Conservation (phyloP, 805 yeast genomes). For the Clavispora carvajalis region DNA sequence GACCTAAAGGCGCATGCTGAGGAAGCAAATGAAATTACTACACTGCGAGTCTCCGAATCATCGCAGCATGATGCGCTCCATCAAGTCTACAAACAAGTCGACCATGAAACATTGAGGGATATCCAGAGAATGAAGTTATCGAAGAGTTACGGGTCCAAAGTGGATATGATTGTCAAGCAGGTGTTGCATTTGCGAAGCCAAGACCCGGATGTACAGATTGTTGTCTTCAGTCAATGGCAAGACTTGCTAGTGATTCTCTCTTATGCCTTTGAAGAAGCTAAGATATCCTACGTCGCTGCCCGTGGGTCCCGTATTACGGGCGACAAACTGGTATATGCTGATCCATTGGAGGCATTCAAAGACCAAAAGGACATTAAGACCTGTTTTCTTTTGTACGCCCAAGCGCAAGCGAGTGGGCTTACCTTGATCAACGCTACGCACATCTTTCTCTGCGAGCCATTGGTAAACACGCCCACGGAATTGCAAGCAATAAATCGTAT, state of each 20-base stretch:
- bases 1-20: conserved; percentile 45
- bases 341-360: conserved; percentile 52
- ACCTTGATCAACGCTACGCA: conserved; percentile 90
- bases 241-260: conserved; percentile 65
- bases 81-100: conserved; percentile 41
- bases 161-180: conserved; percentile 76
- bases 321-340: conserved; percentile 1
- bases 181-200: conserved; percentile 54
- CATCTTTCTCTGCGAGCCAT: conserved; percentile 87
- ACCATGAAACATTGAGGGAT: conserved; percentile 35
- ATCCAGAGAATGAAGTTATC: conserved; percentile 35
- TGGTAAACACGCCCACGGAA: conserved; percentile 82
- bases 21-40: conserved; percentile 18
- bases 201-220: conserved; percentile 67
- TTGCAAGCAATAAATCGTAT: conserved; percentile 88
- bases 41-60: conserved; percentile 1
- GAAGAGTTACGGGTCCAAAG: conserved; percentile 70
- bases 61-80: conserved; percentile 11
- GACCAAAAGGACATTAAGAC: conserved; percentile 55
- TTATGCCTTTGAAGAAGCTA: conserved; percentile 56
- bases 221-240: conserved; percentile 87
- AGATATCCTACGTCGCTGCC: conserved; percentile 54
- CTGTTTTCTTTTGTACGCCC: conserved; percentile 80
- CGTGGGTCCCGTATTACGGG: conserved; percentile 25
- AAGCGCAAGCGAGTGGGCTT: conserved; percentile 84